Evolutionary conservation across 176 grass and related monocot genomes (phyloP).

Genomic region (Tillandsia fasciculata): DNA sequence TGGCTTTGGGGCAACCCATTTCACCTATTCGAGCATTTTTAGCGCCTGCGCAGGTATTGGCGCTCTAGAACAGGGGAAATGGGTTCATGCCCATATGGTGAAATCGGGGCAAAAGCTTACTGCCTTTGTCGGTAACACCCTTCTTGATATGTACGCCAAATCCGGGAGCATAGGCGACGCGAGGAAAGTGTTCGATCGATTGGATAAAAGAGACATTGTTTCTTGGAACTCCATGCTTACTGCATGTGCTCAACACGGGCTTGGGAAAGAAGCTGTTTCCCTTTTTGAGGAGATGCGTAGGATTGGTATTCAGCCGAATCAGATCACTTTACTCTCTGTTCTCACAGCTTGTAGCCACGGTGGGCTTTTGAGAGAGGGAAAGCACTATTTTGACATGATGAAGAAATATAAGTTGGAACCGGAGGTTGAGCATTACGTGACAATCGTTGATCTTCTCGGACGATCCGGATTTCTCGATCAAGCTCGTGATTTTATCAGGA

Average conservation of each 20-base stretch:
- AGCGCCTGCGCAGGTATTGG: slow-evolving; percentile 36
- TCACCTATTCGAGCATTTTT: slow-evolving; percentile 63
- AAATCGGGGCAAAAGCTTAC: slow-evolving; percentile 50
- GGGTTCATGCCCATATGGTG: slow-evolving; percentile 65
- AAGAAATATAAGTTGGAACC: slow-evolving; percentile 39
- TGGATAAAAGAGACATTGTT: slow-evolving; percentile 44
- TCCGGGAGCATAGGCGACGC: slow-evolving; percentile 49
- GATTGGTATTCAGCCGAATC: slow-evolving; percentile 42
- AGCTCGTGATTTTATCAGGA: slow-evolving; percentile 42
- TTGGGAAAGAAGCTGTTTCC: slow-evolving; percentile 34
- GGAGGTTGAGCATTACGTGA: slow-evolving; percentile 50
- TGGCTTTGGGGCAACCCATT: slow-evolving; percentile 39
- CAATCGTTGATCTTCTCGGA: slow-evolving; percentile 49
- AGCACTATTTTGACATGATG: slow-evolving; percentile 55
- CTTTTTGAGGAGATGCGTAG: slow-evolving; percentile 55
- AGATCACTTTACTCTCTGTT: slow-evolving; percentile 48
- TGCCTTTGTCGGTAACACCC: slow-evolving; percentile 43
- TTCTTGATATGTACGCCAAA: slow-evolving; percentile 71
- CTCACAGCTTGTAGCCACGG: slow-evolving; percentile 60
- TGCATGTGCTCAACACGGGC: slow-evolving; percentile 44
- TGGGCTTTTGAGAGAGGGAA: slow-evolving; percentile 53
- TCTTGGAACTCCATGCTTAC: slow-evolving; percentile 77
- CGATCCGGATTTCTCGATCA: slow-evolving; percentile 47
- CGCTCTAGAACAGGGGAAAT: slow-evolving; percentile 58
- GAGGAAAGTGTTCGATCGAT: slow-evolving; percentile 50